Conservation (phyloP, 75 land plant genomes). For the Picea sitchensis region DNA sequence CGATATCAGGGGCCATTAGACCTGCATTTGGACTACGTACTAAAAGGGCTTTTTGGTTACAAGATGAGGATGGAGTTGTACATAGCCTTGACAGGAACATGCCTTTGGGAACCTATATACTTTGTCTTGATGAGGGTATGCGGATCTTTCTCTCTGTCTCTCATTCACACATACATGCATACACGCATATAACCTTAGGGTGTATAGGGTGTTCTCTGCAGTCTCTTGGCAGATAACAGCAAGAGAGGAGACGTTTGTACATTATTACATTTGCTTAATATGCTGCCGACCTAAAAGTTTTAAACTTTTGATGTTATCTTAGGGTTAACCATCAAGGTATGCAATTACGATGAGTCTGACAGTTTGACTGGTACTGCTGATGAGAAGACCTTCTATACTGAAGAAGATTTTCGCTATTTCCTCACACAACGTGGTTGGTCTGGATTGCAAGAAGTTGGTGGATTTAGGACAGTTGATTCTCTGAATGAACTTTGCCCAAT, state of each 20-base stretch:
- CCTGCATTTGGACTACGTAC: slow-evolving; percentile 39
- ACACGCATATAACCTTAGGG: background rate
- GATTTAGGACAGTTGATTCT: slow-evolving; percentile 28
- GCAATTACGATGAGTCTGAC: slow-evolving; percentile 25
- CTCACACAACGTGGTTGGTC: slow-evolving; percentile 36
- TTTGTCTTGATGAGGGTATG: slow-evolving; percentile 37
- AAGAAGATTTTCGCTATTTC: slow-evolving; percentile 37
- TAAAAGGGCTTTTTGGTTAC: slow-evolving; percentile 39
- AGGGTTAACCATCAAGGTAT: slow-evolving; percentile 35
- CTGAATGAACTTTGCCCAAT: slow-evolving; percentile 22
- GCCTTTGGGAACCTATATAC: slow-evolving; percentile 34
- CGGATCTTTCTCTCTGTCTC: background rate
- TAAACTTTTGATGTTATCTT: background rate
- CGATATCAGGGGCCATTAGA: slow-evolving; percentile 37
- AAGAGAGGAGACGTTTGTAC: background rate
- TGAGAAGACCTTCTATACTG: slow-evolving; percentile 32
- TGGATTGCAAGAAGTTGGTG: slow-evolving; percentile 35
- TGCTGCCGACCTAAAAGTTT: background rate
- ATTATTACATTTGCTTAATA: background rate
- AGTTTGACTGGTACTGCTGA: slow-evolving; percentile 26
- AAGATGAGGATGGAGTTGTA: slow-evolving; percentile 41
- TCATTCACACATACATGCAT: background rate
- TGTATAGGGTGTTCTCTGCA: background rate
- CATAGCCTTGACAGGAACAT: slow-evolving; percentile 40
- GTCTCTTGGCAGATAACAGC: background rate